A percentile compares a stretch with the other conserved stretches of the same genome.
phyloP scores from a whole-genome alignment of 257 asterid species.

The Scutellaria baicalensis region DNA sequence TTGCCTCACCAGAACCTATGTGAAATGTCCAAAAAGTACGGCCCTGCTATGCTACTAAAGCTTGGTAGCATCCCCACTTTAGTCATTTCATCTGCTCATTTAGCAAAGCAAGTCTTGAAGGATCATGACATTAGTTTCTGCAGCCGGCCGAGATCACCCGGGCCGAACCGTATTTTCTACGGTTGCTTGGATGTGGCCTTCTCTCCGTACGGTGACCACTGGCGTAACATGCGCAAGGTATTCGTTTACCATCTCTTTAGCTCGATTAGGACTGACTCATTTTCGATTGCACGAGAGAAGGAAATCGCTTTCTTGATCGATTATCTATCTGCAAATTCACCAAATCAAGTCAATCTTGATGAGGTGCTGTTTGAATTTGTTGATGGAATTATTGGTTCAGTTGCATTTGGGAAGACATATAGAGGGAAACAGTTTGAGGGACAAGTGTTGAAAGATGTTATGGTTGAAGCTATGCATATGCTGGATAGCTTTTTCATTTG shows the following conservation, averaged over 20 bases:
- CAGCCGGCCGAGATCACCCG: neutral
- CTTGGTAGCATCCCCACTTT: conserved; percentile 17
- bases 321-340: neutral
- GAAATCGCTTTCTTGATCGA: conserved; percentile 6
- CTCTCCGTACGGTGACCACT: conserved; percentile 12
- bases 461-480: conserved; percentile 8
- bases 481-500: conserved; percentile 10
- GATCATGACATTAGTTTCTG: conserved; percentile 18
- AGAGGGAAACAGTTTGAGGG: conserved; percentile 11
- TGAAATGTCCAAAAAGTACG: conserved; percentile 7
- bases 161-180: conserved; percentile 1
- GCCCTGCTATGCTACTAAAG: conserved; percentile 19
- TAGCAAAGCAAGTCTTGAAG: conserved; percentile 24
- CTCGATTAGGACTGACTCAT: neutral
- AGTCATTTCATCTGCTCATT: conserved; percentile 14
- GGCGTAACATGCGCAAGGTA: conserved; percentile 16
- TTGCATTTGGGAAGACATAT: conserved; percentile 20
- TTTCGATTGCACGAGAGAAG: neutral
- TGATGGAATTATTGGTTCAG: conserved; percentile 5
- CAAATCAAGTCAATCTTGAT: conserved; percentile 14
- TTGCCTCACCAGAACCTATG: conserved; percentile 13
- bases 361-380: conserved; percentile 1
- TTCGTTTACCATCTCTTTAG: conserved; percentile 10
- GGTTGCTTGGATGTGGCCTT: neutral
- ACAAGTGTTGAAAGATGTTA: neutral